Conservation (phyloP, 192 early-diverging fungal species). For the Backusella tarrabulga region DNA sequence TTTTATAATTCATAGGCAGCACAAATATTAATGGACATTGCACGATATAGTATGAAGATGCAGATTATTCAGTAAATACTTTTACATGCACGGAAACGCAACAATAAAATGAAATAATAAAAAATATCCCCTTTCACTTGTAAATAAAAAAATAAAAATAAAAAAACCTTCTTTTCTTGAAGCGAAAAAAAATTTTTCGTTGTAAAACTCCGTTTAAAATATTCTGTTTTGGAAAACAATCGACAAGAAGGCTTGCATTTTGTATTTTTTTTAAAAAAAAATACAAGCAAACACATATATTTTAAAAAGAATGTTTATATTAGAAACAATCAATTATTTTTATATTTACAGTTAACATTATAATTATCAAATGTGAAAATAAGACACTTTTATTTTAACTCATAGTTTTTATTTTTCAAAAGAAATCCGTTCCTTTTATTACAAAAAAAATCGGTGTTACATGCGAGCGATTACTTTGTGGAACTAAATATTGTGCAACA, state of each 20-base stretch:
- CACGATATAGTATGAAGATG: constrained; percentile 11
- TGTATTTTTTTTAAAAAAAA: neutral
- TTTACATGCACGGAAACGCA: neutral
- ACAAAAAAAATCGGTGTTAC: neutral
- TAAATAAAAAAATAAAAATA: constrained; percentile 9
- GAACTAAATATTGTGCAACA: neutral
- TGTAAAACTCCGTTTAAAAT: neutral
- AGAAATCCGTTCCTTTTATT: neutral
- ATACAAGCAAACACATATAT: neutral
- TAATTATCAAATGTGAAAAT: neutral
- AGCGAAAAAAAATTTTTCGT: neutral
- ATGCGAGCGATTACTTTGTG: neutral
- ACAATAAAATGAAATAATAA: neutral
- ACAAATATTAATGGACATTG: constrained; percentile 30
- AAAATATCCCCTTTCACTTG: neutral
- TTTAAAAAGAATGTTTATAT: neutral
- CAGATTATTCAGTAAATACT: constrained; percentile 16
- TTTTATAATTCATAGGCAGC: constrained; percentile 16
- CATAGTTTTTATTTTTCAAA: neutral
- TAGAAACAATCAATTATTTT: neutral
- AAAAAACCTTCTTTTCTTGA: neutral
- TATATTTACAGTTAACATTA: neutral
- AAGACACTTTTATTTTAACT: neutral
- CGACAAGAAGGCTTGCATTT: neutral
- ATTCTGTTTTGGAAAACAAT: neutral